phyloP scores from a whole-genome alignment of 441 rosid species.

The Brassica balearica region DNA sequence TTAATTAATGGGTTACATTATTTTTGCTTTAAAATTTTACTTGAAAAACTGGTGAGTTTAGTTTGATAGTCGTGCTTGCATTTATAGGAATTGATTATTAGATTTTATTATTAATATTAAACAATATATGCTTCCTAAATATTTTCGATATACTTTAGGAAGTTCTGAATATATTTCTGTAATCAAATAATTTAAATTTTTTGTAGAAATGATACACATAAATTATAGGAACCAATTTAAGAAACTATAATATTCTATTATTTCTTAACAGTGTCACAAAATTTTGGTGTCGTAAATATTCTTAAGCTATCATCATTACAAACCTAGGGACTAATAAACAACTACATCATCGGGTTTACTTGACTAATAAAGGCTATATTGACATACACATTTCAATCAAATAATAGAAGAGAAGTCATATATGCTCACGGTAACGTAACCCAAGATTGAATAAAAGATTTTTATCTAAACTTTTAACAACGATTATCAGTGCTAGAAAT shows the following conservation, averaged over 20 bases:
- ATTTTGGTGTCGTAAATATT: neutral
- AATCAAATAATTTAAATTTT: neutral
- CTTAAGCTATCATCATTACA: neutral
- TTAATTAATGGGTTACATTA: neutral
- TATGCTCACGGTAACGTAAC: neutral
- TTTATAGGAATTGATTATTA: neutral
- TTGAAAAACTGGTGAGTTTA: too few species aligned
- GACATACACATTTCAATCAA: neutral
- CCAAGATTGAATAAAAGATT: neutral
- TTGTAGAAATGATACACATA: neutral
- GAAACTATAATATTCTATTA: neutral
- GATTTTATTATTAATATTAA: neutral
- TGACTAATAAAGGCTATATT: too few species aligned
- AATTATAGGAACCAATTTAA: neutral
- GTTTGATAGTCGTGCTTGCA: too few species aligned
- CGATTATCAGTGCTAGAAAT: neutral
- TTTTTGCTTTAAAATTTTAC: neutral
- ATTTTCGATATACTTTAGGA: neutral
- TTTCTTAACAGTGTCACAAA: neutral
- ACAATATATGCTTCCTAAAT: neutral
- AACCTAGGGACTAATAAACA: neutral
- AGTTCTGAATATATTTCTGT: neutral
- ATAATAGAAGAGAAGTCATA: neutral
- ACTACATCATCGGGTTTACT: neutral
- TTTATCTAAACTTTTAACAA: neutral